Base-by-base conservation (phyloP, 2,329 filamentous ascomycete genomes). In the Sporothrix inflata region DNA sequence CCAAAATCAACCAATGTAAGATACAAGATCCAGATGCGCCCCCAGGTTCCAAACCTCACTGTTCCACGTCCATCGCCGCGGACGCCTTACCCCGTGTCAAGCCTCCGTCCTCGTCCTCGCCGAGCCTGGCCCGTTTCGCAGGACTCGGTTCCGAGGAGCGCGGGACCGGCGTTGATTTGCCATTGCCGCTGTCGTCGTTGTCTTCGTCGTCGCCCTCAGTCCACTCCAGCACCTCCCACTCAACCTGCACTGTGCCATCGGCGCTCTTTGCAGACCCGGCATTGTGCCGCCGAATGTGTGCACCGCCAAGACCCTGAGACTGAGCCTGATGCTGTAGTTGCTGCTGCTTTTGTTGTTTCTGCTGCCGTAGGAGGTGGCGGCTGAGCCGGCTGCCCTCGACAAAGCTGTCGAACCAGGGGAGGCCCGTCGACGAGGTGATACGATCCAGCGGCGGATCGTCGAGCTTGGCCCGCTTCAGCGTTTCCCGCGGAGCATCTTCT, bases 151-250 rank as follows among this genome's bases (percentile, higher is more conserved):
- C 27, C 74, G 42, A 84, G 83, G 63, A 79, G 78, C 42, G 85
- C 83, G 65, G 80, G 16, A 5, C 65, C 55, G 55, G 78, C 79
- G 89, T 89, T 75, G 42, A 51, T 11, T 87, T 89, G 47, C 45
- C 21, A 16, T 79, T 66, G 78, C 78, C 19, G 80, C 76, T 40
- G n/a, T 47, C 51, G 53, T n/a, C 68, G 21, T n/a, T 63, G 21
- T n/a, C 30, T 4, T 30, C 51, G 9, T 78, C 75, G 55, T 79
- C 79, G 9, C 82, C 84, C 69, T 84, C 85, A 63, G 84, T 87
- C 85, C 88, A 94, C 81, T 97, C 94, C 51, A 91, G 85, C 75
- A 97, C 86, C 81, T 97, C 94, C 92, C 93, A 97, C 78, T 96
- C 91, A 12, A 96, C 86, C 60, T 84, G 88, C 49, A 90, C 87